phyloP scores from a whole-genome alignment of 2,329 filamentous ascomycete genomes.

The Fonsecaea monophora region DNA sequence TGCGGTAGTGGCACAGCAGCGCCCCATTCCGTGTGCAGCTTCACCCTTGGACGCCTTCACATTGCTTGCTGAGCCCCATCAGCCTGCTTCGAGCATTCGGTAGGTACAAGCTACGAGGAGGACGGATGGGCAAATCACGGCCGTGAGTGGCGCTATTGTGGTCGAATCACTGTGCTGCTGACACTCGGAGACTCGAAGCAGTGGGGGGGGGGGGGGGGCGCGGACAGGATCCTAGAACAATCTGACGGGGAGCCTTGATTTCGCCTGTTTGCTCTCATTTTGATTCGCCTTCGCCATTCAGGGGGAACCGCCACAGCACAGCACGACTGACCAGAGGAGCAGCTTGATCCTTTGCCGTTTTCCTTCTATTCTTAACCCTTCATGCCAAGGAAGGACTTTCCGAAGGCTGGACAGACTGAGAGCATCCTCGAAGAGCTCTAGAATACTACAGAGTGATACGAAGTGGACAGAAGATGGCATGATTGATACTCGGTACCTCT shows the following conservation, averaged over 20 bases:
- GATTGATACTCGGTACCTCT: background rate
- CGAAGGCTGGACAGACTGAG: background rate
- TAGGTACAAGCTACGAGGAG: background rate
- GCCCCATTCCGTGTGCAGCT: slow-evolving; percentile 11
- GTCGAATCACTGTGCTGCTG: slow-evolving; percentile 18
- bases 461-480: background rate
- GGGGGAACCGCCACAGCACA: slow-evolving; percentile 4
- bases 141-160: slow-evolving; percentile 7
- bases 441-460: background rate
- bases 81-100: background rate
- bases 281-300: slow-evolving; percentile 15
- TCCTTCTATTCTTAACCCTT: slow-evolving; percentile 27
- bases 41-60: background rate
- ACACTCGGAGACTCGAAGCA: slow-evolving; percentile 3
- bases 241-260: slow-evolving; percentile 20
- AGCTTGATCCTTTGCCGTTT: slow-evolving; percentile 6
- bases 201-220: too few species aligned
- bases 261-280: slow-evolving; percentile 8
- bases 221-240: slow-evolving; percentile 1
- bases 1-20: slow-evolving; percentile 21
- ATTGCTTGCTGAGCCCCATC: slow-evolving; percentile 18
- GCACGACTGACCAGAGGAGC: background rate
- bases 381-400: slow-evolving; percentile 4
- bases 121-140: slow-evolving; percentile 7
- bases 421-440: background rate